phyloP scores from a whole-genome alignment of 495 filamentous ascomycete species.

The Copromyces sp. region DNA sequence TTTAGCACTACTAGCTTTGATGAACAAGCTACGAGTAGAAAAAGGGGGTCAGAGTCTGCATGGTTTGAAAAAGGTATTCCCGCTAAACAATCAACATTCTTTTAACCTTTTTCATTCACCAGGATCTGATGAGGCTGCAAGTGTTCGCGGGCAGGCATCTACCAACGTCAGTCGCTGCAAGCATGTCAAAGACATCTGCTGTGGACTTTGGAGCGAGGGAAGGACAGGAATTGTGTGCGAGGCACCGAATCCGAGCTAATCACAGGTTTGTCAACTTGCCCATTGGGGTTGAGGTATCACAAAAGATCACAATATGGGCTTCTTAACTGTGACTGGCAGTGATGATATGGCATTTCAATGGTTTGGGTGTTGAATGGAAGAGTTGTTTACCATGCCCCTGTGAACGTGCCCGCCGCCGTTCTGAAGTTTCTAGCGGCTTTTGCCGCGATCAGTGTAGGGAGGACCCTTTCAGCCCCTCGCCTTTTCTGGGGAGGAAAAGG shows the following conservation, averaged over 20 bases:
- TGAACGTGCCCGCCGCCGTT: not conserved
- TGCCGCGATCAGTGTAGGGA: not conserved
- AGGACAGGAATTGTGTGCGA: not conserved
- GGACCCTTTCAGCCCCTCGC: not conserved
- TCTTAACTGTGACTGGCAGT: not conserved
- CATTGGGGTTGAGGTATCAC: not conserved
- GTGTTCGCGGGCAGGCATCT: constrained; percentile 3
- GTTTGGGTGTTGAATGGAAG: not conserved
- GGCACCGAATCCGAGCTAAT: not conserved
- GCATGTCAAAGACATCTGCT: not conserved
- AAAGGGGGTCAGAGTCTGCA: not conserved
- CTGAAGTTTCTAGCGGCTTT: not conserved
- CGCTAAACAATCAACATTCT: not conserved
- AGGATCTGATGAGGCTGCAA: not conserved
- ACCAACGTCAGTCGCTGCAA: constrained; percentile 19
- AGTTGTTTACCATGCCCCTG: not conserved
- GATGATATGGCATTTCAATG: not conserved
- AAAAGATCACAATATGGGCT: not conserved
- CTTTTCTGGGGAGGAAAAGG: not conserved
- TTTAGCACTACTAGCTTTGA: not conserved
- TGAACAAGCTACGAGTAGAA: not conserved
- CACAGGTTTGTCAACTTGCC: not conserved
- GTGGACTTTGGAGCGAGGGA: not conserved
- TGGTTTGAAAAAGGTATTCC: not conserved
- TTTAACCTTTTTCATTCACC: not conserved